Evolutionary conservation across 2,329 filamentous ascomycete species (phyloP), one percentile per base, ranked within the genome.

Genomic region (Aspergillus quadricinctus): DNA sequence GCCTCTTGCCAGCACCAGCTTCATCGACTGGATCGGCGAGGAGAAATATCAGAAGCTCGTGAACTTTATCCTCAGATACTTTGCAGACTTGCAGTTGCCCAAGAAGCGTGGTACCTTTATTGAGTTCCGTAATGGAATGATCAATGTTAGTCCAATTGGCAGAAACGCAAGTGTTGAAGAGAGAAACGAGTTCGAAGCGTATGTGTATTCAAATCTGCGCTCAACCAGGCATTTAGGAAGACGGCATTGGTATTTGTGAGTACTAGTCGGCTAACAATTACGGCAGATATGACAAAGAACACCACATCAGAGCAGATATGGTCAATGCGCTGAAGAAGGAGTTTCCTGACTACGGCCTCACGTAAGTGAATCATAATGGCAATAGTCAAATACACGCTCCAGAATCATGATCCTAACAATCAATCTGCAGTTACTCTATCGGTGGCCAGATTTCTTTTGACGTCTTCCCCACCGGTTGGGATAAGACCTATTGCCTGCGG

Each of bases 391-490:
- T 8, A 27, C 27, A 3, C 8, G 25, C 11, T 28, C 31, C 31
- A 3, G 10, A 29, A 19, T 10, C 27, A 45, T 49, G 8, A 52
- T 37, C 3, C 29, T 57, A 40, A 31, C 41, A 31, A 57, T 35
- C 31, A 7, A 40, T 45, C 41, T 50, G 60, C 59, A 92, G 89
- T 45, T 97, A 88, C 81, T 93, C 91, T 61, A 96, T 99, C 68
- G 94, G 94, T 66, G 94, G 94, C 53, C 91, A 97, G 73, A 97
- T 99, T 77, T 97, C 92, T 58, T 99, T 99, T 75, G 94, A 99
- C 72, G 89, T 97, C 68, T 99, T 99, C 83, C 94, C 94, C 62
- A 84, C 81, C 2, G 94, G 94, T 70, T 99, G 94, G 94, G 94
- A 99, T 80, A 99, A 97, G 86, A 96, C 90, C 9, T 99, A 96